Evolutionary conservation across 2,329 filamentous ascomycete genomes (phyloP).

Genomic region (Thermoascus crustaceus): DNA sequence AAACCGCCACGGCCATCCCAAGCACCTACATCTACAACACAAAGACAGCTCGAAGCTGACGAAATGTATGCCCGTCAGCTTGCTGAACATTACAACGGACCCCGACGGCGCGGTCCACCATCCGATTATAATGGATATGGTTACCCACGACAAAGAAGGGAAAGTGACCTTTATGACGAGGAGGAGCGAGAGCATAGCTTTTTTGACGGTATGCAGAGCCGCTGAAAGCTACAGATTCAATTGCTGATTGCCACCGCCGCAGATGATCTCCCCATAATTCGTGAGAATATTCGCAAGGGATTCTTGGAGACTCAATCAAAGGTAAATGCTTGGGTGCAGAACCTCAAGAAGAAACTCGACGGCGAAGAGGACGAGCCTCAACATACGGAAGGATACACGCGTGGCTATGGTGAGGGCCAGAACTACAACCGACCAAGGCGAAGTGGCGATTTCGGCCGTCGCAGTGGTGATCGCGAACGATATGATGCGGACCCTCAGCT

Average conservation of each 20-base stretch:
- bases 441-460: slow-evolving; percentile 54
- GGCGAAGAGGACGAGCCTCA: slow-evolving; percentile 65
- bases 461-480: slow-evolving; percentile 79
- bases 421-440: slow-evolving; percentile 46
- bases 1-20: slow-evolving; percentile 70
- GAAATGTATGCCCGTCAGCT: slow-evolving; percentile 88
- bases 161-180: slow-evolving; percentile 50
- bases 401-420: slow-evolving; percentile 26
- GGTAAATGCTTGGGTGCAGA: slow-evolving; percentile 87
- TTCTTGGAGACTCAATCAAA: slow-evolving; percentile 90
- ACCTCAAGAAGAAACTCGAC: slow-evolving; percentile 86
- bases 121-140: slow-evolving; percentile 23
- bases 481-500: slow-evolving; percentile 94
- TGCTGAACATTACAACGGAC: slow-evolving; percentile 72
- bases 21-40: slow-evolving; percentile 46
- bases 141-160: slow-evolving; percentile 42
- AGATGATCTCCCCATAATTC: slow-evolving; percentile 90
- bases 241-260: slow-evolving; percentile 9
- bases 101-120: slow-evolving; percentile 24
- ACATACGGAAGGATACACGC: slow-evolving; percentile 30
- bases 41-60: slow-evolving; percentile 80
- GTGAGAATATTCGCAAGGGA: slow-evolving; percentile 86
- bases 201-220: slow-evolving; percentile 55
- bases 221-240: neutral
- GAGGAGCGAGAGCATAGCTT: slow-evolving; percentile 78